These are phyloP conservation scores for Aspergillus nomiae DNA, from an alignment of 2,329 filamentous ascomycete species.

Conservation along the genomic window DNA sequence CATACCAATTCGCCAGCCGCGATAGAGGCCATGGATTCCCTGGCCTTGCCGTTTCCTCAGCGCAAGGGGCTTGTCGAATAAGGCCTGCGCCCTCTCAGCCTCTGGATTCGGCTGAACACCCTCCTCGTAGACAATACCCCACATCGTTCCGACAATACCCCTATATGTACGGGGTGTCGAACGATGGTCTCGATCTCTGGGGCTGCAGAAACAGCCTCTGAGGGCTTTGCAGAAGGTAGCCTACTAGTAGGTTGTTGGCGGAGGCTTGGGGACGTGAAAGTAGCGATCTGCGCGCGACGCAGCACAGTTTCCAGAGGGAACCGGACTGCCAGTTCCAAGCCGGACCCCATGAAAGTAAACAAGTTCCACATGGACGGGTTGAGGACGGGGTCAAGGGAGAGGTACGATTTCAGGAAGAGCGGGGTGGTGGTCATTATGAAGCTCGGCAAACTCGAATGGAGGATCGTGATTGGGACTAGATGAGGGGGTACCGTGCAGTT, in stretches of 20 bases:
- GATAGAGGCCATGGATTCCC: slow-evolving; percentile 58
- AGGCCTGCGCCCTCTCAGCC: slow-evolving; percentile 39
- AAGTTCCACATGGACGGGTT: slow-evolving; percentile 82
- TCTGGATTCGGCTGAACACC: slow-evolving; percentile 57
- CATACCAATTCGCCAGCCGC: slow-evolving; percentile 60
- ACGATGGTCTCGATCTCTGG: slow-evolving; percentile 70
- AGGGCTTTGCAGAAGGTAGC: slow-evolving; percentile 15
- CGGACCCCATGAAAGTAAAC: slow-evolving; percentile 77
- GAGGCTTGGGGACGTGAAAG: slow-evolving; percentile 61
- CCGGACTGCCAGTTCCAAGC: slow-evolving; percentile 79
- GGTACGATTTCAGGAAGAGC: slow-evolving; percentile 79
- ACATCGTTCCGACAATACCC: slow-evolving; percentile 90
- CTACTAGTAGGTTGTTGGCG: slow-evolving; percentile 34
- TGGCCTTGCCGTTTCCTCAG: slow-evolving; percentile 53
- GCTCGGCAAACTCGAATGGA: slow-evolving; percentile 83
- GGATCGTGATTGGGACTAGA: slow-evolving; percentile 78
- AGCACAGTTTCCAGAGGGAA: slow-evolving; percentile 91
- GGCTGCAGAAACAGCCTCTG: slow-evolving; percentile 14
- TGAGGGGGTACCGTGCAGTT: slow-evolving; percentile 68
- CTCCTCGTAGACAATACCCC: slow-evolving; percentile 81
- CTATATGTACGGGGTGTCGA: slow-evolving; percentile 72
- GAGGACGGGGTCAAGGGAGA: slow-evolving; percentile 78
- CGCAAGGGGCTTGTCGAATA: slow-evolving; percentile 41
- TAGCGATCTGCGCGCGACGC: slow-evolving; percentile 79
- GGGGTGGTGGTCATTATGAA: slow-evolving; percentile 81